phyloP scores from a whole-genome alignment of 2,329 filamentous ascomycete species.

The Tolypocladium capitatum region DNA sequence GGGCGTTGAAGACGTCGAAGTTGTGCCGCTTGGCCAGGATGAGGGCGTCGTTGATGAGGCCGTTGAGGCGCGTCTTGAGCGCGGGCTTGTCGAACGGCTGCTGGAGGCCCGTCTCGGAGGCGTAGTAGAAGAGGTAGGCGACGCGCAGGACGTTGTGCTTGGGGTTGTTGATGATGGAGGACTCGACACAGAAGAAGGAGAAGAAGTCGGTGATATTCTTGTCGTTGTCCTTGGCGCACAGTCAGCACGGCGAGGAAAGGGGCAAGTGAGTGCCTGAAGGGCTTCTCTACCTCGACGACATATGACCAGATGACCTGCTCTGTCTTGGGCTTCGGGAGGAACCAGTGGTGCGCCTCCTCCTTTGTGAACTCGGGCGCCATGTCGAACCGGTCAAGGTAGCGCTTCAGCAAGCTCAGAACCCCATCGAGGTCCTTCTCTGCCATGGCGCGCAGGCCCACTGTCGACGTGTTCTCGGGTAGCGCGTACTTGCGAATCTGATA shows the following conservation, averaged over 20 bases:
- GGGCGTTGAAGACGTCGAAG: slow-evolving; percentile 94
- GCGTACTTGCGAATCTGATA: slow-evolving; percentile 80
- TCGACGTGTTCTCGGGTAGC: slow-evolving; percentile 60
- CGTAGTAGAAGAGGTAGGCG: slow-evolving; percentile 97
- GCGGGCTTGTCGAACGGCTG: slow-evolving; percentile 38
- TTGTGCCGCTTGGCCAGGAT: slow-evolving; percentile 71
- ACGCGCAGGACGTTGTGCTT: slow-evolving; percentile 72
- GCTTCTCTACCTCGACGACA: slow-evolving; percentile 59
- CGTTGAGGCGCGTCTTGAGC: slow-evolving; percentile 68
- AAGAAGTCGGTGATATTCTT: slow-evolving; percentile 91
- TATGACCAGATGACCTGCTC: slow-evolving; percentile 91
- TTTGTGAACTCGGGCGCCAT: slow-evolving; percentile 70
- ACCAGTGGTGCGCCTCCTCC: slow-evolving; percentile 80
- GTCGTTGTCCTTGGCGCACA: slow-evolving; percentile 33
- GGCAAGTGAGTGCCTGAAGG: not conserved
- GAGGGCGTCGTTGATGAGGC: slow-evolving; percentile 70
- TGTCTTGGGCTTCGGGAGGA: slow-evolving; percentile 50
- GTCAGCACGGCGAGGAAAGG: not conserved
- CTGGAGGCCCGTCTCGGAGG: slow-evolving; percentile 62
- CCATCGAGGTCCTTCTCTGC: slow-evolving; percentile 62
- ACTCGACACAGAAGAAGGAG: slow-evolving; percentile 92
- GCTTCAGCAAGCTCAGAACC: slow-evolving; percentile 60
- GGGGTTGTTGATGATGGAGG: slow-evolving; percentile 71
- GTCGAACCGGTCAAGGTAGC: slow-evolving; percentile 69
- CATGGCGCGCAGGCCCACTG: slow-evolving; percentile 68